phyloP scores from a whole-genome alignment of 139 green algal genomes.

The Asterochloris erici region DNA sequence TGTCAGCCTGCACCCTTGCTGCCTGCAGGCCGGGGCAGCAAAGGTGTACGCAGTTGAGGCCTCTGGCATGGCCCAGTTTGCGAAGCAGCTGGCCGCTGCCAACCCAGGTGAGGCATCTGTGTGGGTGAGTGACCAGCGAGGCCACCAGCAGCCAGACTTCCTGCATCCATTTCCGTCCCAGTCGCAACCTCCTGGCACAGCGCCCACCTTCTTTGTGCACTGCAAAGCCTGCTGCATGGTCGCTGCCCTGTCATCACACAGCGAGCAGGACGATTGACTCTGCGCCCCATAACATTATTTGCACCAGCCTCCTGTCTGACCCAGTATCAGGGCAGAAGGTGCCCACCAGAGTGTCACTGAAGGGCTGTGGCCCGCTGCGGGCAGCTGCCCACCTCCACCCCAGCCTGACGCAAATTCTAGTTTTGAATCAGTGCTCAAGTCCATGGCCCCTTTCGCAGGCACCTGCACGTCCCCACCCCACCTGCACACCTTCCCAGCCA shows the following conservation, averaged over 20 bases:
- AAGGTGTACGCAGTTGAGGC: constrained; percentile 96
- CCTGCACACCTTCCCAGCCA: no score
- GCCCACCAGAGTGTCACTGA: no score
- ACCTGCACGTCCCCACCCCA: no score
- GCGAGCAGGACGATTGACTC: no score
- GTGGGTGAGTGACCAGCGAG: neutral
- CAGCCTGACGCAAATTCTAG: no score
- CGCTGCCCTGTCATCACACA: neutral
- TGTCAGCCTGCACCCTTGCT: neutral
- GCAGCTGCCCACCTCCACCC: no score
- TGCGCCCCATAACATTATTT: no score
- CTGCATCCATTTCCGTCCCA: neutral
- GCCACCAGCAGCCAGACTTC: neutral
- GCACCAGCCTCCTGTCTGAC: no score
- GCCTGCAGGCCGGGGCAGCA: constrained; percentile 68
- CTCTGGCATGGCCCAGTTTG: constrained; percentile 77
- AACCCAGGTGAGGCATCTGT: constrained; percentile 50
- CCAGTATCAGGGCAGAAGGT: no score
- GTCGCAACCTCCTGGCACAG: neutral
- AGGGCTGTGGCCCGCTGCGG: no score
- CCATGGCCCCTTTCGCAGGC: no score
- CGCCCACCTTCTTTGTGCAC: neutral
- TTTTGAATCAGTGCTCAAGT: no score
- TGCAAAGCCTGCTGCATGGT: neutral
- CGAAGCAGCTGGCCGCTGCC: constrained; percentile 56